phyloP scores from a whole-genome alignment of 2,329 filamentous ascomycete genomes.

The Talaromyces sp. region DNA sequence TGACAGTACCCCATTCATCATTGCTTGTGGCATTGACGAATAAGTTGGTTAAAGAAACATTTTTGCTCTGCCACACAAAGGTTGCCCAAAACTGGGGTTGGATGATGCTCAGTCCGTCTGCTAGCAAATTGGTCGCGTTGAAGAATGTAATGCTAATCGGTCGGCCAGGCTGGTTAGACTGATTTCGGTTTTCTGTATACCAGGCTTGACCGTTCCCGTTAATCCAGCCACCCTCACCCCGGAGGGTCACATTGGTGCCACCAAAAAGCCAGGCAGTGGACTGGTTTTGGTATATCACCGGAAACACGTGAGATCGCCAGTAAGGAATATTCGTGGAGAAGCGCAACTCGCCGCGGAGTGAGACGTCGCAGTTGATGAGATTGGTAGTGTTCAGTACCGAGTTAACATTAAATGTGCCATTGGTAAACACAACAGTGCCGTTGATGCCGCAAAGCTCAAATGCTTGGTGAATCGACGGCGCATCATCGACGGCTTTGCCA shows the following conservation, averaged over 20 bases:
- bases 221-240: constrained; percentile 51
- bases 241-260: constrained; percentile 46
- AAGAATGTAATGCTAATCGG: constrained; percentile 52
- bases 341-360: constrained; percentile 21
- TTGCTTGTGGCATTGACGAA: constrained; percentile 47
- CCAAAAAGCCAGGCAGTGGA: constrained; percentile 52
- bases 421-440: constrained; percentile 22
- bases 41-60: constrained; percentile 50
- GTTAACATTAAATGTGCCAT: constrained; percentile 19
- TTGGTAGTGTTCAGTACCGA: constrained; percentile 21
- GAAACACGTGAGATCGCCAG: constrained; percentile 49
- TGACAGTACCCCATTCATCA: constrained; percentile 43
- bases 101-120: constrained; percentile 45
- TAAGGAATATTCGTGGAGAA: constrained; percentile 47
- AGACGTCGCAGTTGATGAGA: constrained; percentile 23
- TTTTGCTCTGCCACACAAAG: constrained; percentile 43
- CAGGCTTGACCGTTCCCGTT: constrained; percentile 55
- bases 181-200: constrained; percentile 48
- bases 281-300: constrained; percentile 53
- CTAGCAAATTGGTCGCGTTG: constrained; percentile 43
- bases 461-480: constrained; percentile 20
- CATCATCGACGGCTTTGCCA: constrained; percentile 17
- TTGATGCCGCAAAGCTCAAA: constrained; percentile 25
- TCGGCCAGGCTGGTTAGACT: constrained; percentile 44
- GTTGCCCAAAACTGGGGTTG: constrained; percentile 50